A percentile compares a stretch with the other conserved stretches of the same genome.
These are phyloP conservation scores for Penicillium sp. DNA, from an alignment of 2,329 filamentous ascomycete species.

Conservation along the genomic window DNA sequence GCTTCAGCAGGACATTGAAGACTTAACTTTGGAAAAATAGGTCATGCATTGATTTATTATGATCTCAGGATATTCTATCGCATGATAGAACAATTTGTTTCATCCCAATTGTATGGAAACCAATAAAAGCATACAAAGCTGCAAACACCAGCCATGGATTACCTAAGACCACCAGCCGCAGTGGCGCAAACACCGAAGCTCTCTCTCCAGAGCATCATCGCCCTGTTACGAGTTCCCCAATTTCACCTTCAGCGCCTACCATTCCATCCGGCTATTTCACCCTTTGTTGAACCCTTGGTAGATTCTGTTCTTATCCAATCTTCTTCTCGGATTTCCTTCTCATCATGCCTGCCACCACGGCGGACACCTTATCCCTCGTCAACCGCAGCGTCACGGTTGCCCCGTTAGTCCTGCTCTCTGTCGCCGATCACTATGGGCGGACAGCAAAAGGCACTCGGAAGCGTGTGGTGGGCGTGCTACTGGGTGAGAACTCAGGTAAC, in stretches of 20 bases:
- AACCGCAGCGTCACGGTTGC: conserved; percentile 95
- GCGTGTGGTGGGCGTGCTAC: conserved; percentile 88
- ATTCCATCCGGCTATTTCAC: background rate
- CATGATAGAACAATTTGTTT: background rate
- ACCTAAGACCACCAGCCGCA: conserved; percentile 19
- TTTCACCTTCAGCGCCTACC: background rate
- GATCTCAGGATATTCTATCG: background rate
- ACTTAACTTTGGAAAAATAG: background rate
- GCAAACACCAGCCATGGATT: background rate
- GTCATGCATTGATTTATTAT: background rate
- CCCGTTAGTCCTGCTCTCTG: conserved; percentile 94
- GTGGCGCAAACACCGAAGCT: conserved; percentile 18
- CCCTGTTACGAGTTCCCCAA: conserved; percentile 9
- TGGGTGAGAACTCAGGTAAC: conserved; percentile 95
- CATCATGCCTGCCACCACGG: conserved; percentile 92
- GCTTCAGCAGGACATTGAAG: background rate
- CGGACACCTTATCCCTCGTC: conserved; percentile 93
- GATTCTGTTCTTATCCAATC: background rate
- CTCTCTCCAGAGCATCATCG: conserved; percentile 25
- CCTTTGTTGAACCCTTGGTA: background rate
- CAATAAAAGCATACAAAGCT: background rate
- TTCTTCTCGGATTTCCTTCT: conserved; percentile 8
- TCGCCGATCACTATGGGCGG: conserved; percentile 97
- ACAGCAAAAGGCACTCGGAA: conserved; percentile 83
- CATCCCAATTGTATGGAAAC: background rate